Evolutionary conservation across 176 grass and related monocot species (phyloP), one percentile per base, ranked within the genome.

Genomic region (Aegilops speltoides): DNA sequence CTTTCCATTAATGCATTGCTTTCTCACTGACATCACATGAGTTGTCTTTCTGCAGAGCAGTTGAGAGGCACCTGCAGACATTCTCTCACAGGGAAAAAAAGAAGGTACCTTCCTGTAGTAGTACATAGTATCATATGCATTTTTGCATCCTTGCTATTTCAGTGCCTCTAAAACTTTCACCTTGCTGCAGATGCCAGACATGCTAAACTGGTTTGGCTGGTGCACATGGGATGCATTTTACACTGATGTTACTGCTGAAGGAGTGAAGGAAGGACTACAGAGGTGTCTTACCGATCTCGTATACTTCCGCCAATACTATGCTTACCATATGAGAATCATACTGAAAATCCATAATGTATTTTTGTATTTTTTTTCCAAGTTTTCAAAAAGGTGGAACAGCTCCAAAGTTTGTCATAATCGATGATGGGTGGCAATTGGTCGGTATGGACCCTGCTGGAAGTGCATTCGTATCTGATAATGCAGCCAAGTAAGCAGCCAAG

Each of bases 171-270:
- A 88, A 73, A 88, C 26, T 40, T 52, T 10, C 48, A 81, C 11
- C 52, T 77, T 81, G 31, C 68, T 87, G 46, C 86, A 94, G 95
- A 91, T 93, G 86, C 95, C 92, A 59, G 90, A 91, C 60, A 92
- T 93, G 82, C 79, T 97, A 32, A 94, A 93, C 82, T 94, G 92
- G 92, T 97, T 97, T 94, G 95, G 95, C 6, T 97, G 95, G 95
- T 97, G 95, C 66, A 97, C 95, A 83, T 97, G 95, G 95, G 95
- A 97, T 86, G 95, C 95, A 2, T 97, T 97, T 46, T 97, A 97
- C 76, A 97, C 90, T 28, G 65, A 89, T 82, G 92, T 97, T 40
- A 97, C 80, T 8, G 79, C 92, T 4, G 79, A 94, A 77, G 95
- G 95, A 45, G 85, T 97, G 46, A 83, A 82, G 64, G 64, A 93